These are phyloP conservation scores for Narthecium ossifragum DNA, from an alignment of 106 monocot genomes.

Conservation along the genomic window DNA sequence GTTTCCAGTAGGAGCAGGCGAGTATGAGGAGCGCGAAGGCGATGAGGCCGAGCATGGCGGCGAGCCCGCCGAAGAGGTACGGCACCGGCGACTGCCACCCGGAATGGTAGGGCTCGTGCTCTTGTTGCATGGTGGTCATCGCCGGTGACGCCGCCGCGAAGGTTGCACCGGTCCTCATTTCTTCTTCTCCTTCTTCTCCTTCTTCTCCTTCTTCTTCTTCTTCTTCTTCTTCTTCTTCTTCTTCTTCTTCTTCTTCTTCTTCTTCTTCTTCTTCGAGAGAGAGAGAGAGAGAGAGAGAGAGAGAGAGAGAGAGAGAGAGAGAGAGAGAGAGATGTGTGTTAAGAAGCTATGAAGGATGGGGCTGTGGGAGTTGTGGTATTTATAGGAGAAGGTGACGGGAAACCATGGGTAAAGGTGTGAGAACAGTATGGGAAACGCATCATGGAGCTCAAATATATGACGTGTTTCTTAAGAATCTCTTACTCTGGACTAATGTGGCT, in stretches of 20 bases:
- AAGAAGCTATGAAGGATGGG: too few relatives aligned
- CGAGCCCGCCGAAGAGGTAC: conserved; percentile 60
- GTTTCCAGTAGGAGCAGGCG: conserved; percentile 72
- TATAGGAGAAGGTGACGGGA: too few relatives aligned
- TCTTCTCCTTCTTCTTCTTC: not conserved
- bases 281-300: too few relatives aligned
- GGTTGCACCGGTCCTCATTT: conserved; percentile 24
- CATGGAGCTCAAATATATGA: too few relatives aligned
- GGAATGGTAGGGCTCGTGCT: conserved; percentile 9
- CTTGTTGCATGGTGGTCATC: not conserved
- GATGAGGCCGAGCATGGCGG: conserved; percentile 64
- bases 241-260: not conserved
- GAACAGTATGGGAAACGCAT: too few relatives aligned
- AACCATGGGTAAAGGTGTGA: too few relatives aligned
- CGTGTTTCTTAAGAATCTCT: too few relatives aligned
- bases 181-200: not conserved
- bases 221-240: not conserved
- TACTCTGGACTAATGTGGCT: too few relatives aligned
- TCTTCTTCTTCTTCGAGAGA: too few relatives aligned
- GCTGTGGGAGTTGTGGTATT: too few relatives aligned
- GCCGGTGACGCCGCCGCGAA: conserved; percentile 8
- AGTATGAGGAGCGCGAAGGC: conserved; percentile 66
- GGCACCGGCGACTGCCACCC: conserved; percentile 76
- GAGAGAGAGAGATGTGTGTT: too few relatives aligned
- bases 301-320: too few relatives aligned